A percentile compares a stretch with the other conserved stretches of the same genome.
Evolutionary conservation across 169 alveolate species (phyloP).

Genomic region (Fabrea salina): DNA sequence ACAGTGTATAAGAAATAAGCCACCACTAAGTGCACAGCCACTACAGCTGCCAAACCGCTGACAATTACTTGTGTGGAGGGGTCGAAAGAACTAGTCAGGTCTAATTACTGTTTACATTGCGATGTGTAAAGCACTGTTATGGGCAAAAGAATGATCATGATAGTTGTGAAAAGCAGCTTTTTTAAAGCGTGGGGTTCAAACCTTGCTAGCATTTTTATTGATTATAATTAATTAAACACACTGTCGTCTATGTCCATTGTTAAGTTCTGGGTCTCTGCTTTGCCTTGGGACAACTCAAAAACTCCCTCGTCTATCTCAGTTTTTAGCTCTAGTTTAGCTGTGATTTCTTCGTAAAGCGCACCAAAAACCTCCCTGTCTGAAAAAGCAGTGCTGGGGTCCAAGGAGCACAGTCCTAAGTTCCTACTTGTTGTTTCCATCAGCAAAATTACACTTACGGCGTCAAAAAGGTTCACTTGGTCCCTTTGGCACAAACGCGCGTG

Average conservation of each 20-base stretch:
- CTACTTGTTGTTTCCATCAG: not conserved
- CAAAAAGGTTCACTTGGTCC: constrained; percentile 79
- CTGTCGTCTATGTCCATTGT: too few species aligned
- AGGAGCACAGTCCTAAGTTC: not conserved
- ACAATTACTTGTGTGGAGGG: not conserved
- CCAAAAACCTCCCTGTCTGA: too few species aligned
- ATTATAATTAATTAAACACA: too few species aligned
- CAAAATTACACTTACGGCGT: not conserved
- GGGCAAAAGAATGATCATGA: not conserved
- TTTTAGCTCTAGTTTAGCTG: too few species aligned
- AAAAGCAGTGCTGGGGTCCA: too few species aligned
- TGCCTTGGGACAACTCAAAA: too few species aligned
- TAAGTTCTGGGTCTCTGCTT: too few species aligned
- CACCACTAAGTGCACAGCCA: not conserved
- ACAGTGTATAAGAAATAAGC: not conserved
- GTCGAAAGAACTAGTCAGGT: not conserved
- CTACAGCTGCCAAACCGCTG: not conserved
- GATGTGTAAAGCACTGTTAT: not conserved
- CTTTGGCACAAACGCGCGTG: constrained; percentile 95
- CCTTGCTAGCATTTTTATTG: not conserved
- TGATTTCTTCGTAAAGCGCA: too few species aligned
- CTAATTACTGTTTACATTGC: not conserved
- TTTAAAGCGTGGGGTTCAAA: not conserved
- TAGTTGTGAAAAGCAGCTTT: not conserved
- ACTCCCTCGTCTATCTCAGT: too few species aligned